Evolutionary conservation across 2,329 filamentous ascomycete species (phyloP).

Genomic region (Knoxdaviesia capensis): DNA sequence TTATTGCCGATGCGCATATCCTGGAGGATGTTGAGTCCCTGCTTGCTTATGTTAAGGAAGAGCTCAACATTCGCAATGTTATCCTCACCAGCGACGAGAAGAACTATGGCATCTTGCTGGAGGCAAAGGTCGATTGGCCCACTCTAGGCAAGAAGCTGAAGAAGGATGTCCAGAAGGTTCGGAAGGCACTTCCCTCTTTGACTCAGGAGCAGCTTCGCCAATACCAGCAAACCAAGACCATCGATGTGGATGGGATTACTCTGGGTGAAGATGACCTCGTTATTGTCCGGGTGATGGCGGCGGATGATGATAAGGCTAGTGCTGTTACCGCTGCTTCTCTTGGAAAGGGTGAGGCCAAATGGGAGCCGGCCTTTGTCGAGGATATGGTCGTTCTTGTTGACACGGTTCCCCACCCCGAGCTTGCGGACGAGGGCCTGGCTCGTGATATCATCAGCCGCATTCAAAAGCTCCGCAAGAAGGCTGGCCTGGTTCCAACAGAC

Average conservation of each 20-base stretch:
- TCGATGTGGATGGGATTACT: slow-evolving; percentile 69
- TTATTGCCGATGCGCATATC: slow-evolving; percentile 58
- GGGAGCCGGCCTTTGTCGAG: slow-evolving; percentile 9
- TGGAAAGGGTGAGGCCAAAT: slow-evolving; percentile 4
- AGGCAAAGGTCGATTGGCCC: slow-evolving; percentile 68
- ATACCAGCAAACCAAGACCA: slow-evolving; percentile 53
- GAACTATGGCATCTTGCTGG: slow-evolving; percentile 69
- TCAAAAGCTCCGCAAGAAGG: slow-evolving; percentile 84
- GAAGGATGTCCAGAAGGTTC: slow-evolving; percentile 70
- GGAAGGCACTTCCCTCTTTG: slow-evolving; percentile 59
- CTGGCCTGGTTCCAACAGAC: slow-evolving; percentile 74
- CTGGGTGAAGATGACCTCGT: slow-evolving; percentile 64
- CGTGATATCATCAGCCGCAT: slow-evolving; percentile 87
- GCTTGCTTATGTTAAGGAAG: slow-evolving; percentile 63
- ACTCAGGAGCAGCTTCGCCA: slow-evolving; percentile 60
- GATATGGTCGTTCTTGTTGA: slow-evolving; percentile 76
- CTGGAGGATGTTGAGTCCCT: slow-evolving; percentile 62
- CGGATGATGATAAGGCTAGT: neutral
- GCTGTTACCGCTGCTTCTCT: neutral
- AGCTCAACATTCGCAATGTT: slow-evolving; percentile 66
- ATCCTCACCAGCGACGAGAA: slow-evolving; percentile 65
- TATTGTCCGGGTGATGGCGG: slow-evolving; percentile 8
- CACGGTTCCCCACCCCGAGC: slow-evolving; percentile 58
- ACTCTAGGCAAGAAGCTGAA: slow-evolving; percentile 81
- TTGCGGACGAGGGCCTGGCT: slow-evolving; percentile 74